Conservation (phyloP, 345 rosid species). For the Mallotus nudiflorus region DNA sequence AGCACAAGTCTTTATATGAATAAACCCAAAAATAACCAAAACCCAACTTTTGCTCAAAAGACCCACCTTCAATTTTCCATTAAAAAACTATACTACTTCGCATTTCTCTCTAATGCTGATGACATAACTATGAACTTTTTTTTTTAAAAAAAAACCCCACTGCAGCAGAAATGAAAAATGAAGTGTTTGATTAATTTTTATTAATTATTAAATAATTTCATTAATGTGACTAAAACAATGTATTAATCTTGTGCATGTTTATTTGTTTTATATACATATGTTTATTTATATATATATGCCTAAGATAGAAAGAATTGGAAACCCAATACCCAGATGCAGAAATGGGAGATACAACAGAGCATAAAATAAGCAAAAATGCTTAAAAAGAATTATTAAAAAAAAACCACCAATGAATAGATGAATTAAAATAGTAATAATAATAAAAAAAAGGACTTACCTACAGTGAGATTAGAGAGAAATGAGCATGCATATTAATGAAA, state of each 20-base stretch:
- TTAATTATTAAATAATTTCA: neutral
- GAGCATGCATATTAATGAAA: slow-evolving; percentile 14
- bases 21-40: slow-evolving; percentile 7
- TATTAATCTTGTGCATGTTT: neutral
- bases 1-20: neutral
- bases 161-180: neutral
- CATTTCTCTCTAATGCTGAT: slow-evolving; percentile 35
- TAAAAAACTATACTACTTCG: slow-evolving; percentile 9
- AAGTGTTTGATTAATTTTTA: neutral
- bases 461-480: slow-evolving; percentile 16
- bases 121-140: slow-evolving; percentile 10
- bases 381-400: neutral
- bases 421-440: too few relatives aligned
- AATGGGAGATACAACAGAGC: slow-evolving; percentile 1
- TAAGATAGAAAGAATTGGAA: neutral
- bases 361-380: slow-evolving; percentile 12
- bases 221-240: neutral
- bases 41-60: slow-evolving; percentile 37
- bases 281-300: neutral
- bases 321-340: slow-evolving; percentile 21
- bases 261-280: neutral
- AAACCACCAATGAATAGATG: neutral
- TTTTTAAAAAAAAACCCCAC: slow-evolving; percentile 4
- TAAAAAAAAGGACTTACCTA: slow-evolving; percentile 27
- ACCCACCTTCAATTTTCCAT: slow-evolving; percentile 48